Evolutionary conservation across 1,139 yeast genomes (phyloP), one percentile per base, ranked within the genome.

Genomic region (Geotrichum australiense): DNA sequence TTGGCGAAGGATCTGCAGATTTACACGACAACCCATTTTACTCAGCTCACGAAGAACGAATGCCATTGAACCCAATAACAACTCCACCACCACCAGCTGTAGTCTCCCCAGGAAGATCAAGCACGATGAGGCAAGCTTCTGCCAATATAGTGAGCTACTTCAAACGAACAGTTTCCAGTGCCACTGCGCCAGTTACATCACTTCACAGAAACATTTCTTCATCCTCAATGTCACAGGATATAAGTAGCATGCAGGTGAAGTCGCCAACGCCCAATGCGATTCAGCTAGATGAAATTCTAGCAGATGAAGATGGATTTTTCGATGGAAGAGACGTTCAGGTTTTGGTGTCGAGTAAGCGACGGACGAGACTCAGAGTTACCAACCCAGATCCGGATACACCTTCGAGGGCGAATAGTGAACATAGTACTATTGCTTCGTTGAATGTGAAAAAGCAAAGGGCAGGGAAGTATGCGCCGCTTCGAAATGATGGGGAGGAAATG

Each of bases 311-410:
- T 24, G 63, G 65, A 27, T 55, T 69, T 10, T 71, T 72, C 47
- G 67, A 67, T 29, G 67, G 71, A 30, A 61, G 80, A 50, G 89
- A 81, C 48, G 89, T 79, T 0, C 91, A 81, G 56, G 82, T 82
- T 6, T 61, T 82, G 48, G 89, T 81, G 7, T 75, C 85, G 45
- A 75, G 83, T n/a, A 76, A 76, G 55, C 66, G 89, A 51, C 63
- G 85, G 43, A 70, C 82, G 1, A 71, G 72, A 37, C 63, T 82
- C 38, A 64, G 81, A 26, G 78, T 82, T 28, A 70, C 78, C 38
- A 82, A 82, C 53, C 93, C 93, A 0, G 70, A 62, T 41, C 48
- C 56, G 5, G 41, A 38, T 12, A 33, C 43, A 6, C 42, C 36
- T 5, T 41, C 45, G 23, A 37, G 47, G 25, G 22, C 41, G 14